Base-by-base conservation (phyloP, 2,329 filamentous ascomycete genomes). In the Trichoderma sp. region DNA sequence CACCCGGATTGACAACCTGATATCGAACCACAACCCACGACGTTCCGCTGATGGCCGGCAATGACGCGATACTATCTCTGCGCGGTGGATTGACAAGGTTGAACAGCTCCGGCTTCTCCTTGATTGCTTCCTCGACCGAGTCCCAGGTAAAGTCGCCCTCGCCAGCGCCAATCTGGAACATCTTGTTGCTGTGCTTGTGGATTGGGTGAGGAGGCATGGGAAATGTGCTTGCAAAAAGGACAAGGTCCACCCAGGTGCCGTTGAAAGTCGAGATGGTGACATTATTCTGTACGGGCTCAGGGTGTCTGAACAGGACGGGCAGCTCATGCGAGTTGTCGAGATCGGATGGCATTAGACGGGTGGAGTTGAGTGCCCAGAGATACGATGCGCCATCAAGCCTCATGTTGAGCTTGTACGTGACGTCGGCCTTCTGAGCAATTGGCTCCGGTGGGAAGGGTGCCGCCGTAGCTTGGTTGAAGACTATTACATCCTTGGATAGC, bases 161-260 rank as follows among this genome's bases (percentile, higher is more conserved):
- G 2, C 85, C 86, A 0, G 74, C 65, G 1, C 86, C 87, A 41
- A 89, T 79, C 21, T 82, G 74, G 69, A 80, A 88, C 75, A 83
- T 85, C 71, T 86, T 87, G 69, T 82, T 85, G 54, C 82, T 82
- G 74, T 89, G 87, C 76, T 88, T 88, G 79, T 89, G 87, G 58
- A 89, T 83, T 0, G 85, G 83, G 66, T 89, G 87, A 10, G 75
- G 71, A 0, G 77, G 84, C 69, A 85, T 82, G 7, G 82, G 75
- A 3, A 75, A 73, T 2, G 71, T 71, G n/a, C 73, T 71, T 2
- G 81, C 75, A 34, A 79, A 73, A 66, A 86, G 77, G 67, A 88
- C 76, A n/a, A 86, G 70, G 69, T 88, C 85, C 9, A 87, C 76
- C 84, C 84, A 87, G 2, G 80, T 78, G 67, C 76, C 74, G 65